Conservation (phyloP, 2,329 filamentous ascomycete genomes). For the Sporothrix luriei region DNA sequence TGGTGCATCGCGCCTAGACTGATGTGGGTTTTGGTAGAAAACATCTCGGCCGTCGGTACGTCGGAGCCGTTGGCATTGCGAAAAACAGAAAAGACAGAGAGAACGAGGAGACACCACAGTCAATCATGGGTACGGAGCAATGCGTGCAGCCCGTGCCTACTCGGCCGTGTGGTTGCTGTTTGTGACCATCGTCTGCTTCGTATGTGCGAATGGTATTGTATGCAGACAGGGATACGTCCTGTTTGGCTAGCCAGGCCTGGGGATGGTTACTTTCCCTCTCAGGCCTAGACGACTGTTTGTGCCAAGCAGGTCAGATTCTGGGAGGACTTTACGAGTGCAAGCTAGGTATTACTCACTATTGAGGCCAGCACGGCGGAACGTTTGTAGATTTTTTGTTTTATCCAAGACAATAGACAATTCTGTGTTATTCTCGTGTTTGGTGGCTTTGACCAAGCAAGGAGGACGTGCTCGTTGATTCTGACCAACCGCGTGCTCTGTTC, state of each 20-base stretch:
- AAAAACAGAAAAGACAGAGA: neutral
- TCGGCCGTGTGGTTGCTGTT: constrained; percentile 14
- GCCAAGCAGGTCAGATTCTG: neutral
- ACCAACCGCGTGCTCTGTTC: neutral
- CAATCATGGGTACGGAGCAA: neutral
- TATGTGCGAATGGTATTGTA: constrained; percentile 19
- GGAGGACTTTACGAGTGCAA: neutral
- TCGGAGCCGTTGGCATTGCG: neutral
- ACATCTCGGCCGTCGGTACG: constrained; percentile 9
- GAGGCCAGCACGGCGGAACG: too few relatives aligned
- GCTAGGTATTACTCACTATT: too few relatives aligned
- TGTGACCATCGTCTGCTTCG: neutral
- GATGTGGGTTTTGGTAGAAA: neutral
- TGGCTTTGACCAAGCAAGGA: neutral
- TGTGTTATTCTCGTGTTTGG: neutral
- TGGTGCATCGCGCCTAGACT: constrained; percentile 10
- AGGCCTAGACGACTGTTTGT: constrained; percentile 7
- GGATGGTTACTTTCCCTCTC: neutral
- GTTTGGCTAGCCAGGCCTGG: neutral
- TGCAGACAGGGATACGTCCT: constrained; percentile 12
- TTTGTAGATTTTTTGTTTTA: too few relatives aligned
- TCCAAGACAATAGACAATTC: neutral
- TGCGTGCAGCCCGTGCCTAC: constrained; percentile 4
- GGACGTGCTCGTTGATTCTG: neutral
- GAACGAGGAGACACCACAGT: neutral